These are phyloP conservation scores for Neurospora tetraspora DNA, from an alignment of 495 filamentous ascomycete species.

Conservation along the genomic window DNA sequence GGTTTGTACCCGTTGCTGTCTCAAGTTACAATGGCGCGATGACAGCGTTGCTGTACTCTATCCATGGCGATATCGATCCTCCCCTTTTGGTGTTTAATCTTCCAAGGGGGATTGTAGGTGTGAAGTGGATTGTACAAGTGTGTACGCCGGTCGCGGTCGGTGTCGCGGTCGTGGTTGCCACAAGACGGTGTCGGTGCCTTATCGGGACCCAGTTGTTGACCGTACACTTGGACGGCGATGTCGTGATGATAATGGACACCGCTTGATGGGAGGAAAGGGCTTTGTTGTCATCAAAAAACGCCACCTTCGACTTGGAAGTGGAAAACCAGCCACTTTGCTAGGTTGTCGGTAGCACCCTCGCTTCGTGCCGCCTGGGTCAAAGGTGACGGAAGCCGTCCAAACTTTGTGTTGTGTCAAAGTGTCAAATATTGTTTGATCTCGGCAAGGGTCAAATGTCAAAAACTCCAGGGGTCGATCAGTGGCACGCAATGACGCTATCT, in stretches of 20 bases:
- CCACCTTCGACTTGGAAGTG: background rate
- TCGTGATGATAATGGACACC: background rate
- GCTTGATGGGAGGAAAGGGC: background rate
- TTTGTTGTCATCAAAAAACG: background rate
- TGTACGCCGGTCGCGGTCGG: background rate
- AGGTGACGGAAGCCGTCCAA: background rate
- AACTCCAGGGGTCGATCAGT: background rate
- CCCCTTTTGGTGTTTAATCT: slow-evolving; percentile 1
- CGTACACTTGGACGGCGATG: background rate
- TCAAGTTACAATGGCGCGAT: background rate
- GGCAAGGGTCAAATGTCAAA: background rate
- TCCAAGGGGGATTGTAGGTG: no score
- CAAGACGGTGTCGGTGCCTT: background rate
- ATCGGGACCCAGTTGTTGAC: background rate
- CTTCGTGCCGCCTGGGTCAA: background rate
- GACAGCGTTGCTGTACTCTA: slow-evolving; percentile 1
- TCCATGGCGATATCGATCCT: slow-evolving; percentile 15
- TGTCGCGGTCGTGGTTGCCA: background rate
- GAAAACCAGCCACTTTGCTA: background rate
- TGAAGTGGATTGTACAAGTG: background rate
- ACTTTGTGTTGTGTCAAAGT: background rate
- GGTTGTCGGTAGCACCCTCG: background rate
- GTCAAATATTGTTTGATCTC: background rate
- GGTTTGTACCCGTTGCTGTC: slow-evolving; percentile 9
- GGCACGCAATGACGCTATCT: background rate